Conservation (phyloP, 176 grass and related monocot species). For the Aegilops tauschii region DNA sequence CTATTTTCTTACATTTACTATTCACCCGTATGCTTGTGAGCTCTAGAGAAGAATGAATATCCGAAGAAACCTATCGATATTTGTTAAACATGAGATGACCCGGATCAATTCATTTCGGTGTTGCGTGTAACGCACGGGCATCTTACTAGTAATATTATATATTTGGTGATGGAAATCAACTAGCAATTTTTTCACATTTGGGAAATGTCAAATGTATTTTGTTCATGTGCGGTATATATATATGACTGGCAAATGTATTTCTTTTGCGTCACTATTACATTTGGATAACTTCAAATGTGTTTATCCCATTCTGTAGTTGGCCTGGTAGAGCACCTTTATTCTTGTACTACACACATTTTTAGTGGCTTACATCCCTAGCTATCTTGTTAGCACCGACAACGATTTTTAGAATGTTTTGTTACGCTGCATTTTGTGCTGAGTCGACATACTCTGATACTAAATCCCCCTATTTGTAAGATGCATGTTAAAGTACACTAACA, state of each 20-base stretch:
- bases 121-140: too few relatives aligned
- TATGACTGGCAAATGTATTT: neutral
- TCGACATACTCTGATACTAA: neutral
- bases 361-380: neutral
- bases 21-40: too few relatives aligned
- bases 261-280: neutral
- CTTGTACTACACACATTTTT: neutral
- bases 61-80: too few relatives aligned
- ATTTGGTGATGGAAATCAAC: too few relatives aligned
- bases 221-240: neutral
- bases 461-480: neutral
- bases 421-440: neutral
- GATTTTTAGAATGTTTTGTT: neutral
- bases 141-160: too few relatives aligned
- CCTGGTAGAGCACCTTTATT: neutral
- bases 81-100: too few relatives aligned
- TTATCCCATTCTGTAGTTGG: neutral
- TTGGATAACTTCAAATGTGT: slow-evolving; percentile 13
- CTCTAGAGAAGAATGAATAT: too few relatives aligned
- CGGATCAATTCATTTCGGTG: too few relatives aligned
- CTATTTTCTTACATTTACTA: too few relatives aligned
- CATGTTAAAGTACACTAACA: neutral
- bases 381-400: neutral
- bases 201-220: neutral
- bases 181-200: neutral